Conservation (phyloP, 345 rosid species). For the Acer yangbiense region DNA sequence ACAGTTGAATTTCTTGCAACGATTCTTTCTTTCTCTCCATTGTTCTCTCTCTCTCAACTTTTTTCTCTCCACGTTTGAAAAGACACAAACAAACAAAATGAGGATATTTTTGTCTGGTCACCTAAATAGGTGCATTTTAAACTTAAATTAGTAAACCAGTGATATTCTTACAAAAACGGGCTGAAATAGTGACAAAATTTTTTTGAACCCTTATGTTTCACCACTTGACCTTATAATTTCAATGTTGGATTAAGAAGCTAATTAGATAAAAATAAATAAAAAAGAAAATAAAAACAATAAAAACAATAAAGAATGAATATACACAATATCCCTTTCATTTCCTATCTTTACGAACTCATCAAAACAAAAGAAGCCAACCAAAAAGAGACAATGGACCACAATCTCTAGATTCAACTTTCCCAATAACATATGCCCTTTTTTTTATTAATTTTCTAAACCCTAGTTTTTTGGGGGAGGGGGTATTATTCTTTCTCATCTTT, state of each 20-base stretch:
- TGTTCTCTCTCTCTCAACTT: no score
- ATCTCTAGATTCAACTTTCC: constrained; percentile 13
- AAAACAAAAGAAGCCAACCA: not conserved
- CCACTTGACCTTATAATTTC: not conserved
- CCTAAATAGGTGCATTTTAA: no score
- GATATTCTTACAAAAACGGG: no score
- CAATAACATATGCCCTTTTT: not conserved
- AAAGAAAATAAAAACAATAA: no score
- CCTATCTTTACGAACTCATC: not conserved
- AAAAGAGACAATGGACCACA: constrained; percentile 7
- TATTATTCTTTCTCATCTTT: constrained; percentile 7
- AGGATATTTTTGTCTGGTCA: no score
- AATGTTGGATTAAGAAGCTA: not conserved
- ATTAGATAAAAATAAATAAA: not conserved
- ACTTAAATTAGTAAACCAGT: no score
- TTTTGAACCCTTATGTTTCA: no score
- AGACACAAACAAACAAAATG: no score
- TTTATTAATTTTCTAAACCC: not conserved
- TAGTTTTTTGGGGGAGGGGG: not conserved
- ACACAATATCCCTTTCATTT: not conserved
- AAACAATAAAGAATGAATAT: not conserved
- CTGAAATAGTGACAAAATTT: no score
- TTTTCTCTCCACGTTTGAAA: no score
- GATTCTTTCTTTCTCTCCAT: no score
- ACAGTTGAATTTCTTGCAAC: no score